phyloP scores from a whole-genome alignment of 202 grass and related monocot genomes.

The Elaeis oleifera region DNA sequence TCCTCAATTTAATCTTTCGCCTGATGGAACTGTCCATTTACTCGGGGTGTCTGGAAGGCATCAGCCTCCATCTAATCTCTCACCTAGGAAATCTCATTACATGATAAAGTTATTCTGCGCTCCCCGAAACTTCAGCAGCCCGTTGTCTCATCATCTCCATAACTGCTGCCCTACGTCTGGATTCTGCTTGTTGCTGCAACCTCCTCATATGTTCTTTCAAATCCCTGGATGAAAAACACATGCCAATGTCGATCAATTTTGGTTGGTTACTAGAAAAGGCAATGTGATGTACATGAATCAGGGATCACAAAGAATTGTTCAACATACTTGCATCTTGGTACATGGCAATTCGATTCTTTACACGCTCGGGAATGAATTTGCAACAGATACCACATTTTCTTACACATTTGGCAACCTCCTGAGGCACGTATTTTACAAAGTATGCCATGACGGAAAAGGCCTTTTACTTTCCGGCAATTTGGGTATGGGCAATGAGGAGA shows the following conservation, averaged over 20 bases:
- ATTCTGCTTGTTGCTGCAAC: slow-evolving; percentile 93
- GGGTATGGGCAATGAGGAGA: slow-evolving; percentile 86
- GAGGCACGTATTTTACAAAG: slow-evolving; percentile 80
- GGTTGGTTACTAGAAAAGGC: too few relatives aligned
- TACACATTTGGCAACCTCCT: slow-evolving; percentile 82
- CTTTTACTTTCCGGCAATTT: slow-evolving; percentile 94
- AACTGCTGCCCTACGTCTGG: slow-evolving; percentile 90
- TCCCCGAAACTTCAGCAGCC: slow-evolving; percentile 77
- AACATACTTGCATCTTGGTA: slow-evolving; percentile 93
- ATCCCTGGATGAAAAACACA: slow-evolving; percentile 52
- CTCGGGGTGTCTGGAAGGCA: not conserved
- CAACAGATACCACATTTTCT: slow-evolving; percentile 99
- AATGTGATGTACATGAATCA: too few relatives aligned
- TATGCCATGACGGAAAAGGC: slow-evolving; percentile 88
- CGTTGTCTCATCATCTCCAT: slow-evolving; percentile 99
- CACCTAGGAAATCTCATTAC: slow-evolving; percentile 31
- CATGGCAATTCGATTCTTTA: slow-evolving; percentile 80
- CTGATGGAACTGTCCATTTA: not conserved
- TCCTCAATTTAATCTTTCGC: too few relatives aligned
- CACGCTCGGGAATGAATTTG: slow-evolving; percentile 92
- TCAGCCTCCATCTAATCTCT: not conserved
- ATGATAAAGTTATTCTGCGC: slow-evolving; percentile 40
- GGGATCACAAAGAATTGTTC: slow-evolving; percentile 5
- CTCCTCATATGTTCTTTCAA: slow-evolving; percentile 91
- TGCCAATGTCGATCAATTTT: not conserved